Conservation (phyloP, 2,329 filamentous ascomycete species). For the Ilyonectria mors-panacis region DNA sequence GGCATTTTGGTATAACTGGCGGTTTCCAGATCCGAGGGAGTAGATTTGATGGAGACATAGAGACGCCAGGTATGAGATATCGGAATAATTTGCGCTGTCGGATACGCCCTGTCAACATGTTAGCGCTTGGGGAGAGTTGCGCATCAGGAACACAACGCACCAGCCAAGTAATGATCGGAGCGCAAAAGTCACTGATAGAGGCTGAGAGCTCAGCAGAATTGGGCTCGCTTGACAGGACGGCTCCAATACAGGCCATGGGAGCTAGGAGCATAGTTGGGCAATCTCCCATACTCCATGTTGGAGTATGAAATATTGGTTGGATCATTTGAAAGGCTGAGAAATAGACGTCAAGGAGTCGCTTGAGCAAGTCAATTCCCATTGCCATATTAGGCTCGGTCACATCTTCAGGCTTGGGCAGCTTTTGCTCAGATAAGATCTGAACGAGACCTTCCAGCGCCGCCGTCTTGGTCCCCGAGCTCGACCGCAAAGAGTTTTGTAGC, state of each 20-base stretch:
- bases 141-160: constrained; percentile 27
- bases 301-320: constrained; percentile 49
- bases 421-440: constrained; percentile 44
- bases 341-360: constrained; percentile 44
- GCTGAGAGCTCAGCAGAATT: constrained; percentile 35
- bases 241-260: constrained; percentile 51
- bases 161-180: constrained; percentile 49
- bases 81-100: constrained; percentile 43
- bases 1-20: constrained; percentile 49
- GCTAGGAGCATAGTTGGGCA: constrained; percentile 46
- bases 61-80: constrained; percentile 48
- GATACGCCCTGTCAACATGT: constrained; percentile 37
- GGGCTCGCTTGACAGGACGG: constrained; percentile 39
- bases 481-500: constrained; percentile 21
- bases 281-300: constrained; percentile 46
- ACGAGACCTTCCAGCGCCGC: constrained; percentile 37
- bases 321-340: constrained; percentile 48
- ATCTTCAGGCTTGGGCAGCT: constrained; percentile 34
- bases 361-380: constrained; percentile 40
- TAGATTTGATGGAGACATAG: constrained; percentile 52
- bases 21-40: constrained; percentile 51
- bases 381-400: constrained; percentile 28
- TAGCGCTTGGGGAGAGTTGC: not conserved
- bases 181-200: constrained; percentile 46
- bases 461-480: not conserved